Conservation (phyloP, 176 grass and related monocot species). For the Areca catechu region DNA sequence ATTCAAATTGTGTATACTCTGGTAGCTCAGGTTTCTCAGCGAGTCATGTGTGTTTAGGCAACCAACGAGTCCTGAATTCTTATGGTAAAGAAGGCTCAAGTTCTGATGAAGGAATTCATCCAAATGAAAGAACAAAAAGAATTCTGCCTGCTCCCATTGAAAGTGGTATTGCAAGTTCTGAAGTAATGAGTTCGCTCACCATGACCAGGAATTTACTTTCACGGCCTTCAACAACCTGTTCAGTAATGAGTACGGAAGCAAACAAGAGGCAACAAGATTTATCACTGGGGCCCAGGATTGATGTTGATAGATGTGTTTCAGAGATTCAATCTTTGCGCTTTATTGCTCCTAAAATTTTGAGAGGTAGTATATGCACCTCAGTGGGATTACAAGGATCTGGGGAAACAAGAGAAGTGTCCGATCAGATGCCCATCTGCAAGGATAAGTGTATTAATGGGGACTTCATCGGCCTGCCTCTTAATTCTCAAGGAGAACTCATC, state of each 20-base stretch:
- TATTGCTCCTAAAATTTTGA: slow-evolving; percentile 31
- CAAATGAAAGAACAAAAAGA: slow-evolving; percentile 15
- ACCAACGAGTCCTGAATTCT: slow-evolving; percentile 14
- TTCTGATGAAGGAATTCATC: slow-evolving; percentile 15
- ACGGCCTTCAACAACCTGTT: slow-evolving; percentile 7
- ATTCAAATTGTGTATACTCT: slow-evolving; percentile 19
- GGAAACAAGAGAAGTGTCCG: slow-evolving; percentile 16
- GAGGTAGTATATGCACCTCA: slow-evolving; percentile 39
- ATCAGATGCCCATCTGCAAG: slow-evolving; percentile 32
- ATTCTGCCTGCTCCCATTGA: slow-evolving; percentile 8
- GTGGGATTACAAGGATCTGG: slow-evolving; percentile 47
- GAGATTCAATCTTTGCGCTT: slow-evolving; percentile 15
- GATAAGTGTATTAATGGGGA: slow-evolving; percentile 26
- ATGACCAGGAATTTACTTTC: slow-evolving; percentile 23
- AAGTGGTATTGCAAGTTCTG: slow-evolving; percentile 16
- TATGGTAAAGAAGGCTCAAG: slow-evolving; percentile 18
- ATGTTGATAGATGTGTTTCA: slow-evolving; percentile 3
- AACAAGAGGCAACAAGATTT: neutral
- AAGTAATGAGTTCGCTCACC: slow-evolving; percentile 3
- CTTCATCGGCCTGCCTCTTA: slow-evolving; percentile 68
- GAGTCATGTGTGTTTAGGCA: slow-evolving; percentile 17
- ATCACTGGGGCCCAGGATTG: neutral
- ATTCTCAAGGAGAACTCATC: slow-evolving; percentile 81
- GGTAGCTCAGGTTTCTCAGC: slow-evolving; percentile 22
- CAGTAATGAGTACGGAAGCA: neutral